phyloP scores from a whole-genome alignment of 73 alveolate genomes.

The Paraurostyla sp. region DNA sequence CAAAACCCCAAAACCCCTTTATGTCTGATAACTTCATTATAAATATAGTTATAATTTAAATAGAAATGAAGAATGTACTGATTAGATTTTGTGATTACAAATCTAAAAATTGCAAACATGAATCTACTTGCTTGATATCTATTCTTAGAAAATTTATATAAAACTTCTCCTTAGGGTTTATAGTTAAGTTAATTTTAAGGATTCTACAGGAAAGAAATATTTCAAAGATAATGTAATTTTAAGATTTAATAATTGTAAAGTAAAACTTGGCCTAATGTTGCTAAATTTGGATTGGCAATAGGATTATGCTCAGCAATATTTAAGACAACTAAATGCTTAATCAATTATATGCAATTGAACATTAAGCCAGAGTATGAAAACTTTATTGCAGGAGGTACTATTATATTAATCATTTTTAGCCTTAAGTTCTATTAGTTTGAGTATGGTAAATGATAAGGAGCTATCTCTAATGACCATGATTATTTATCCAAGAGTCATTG shows the following conservation, averaged over 20 bases:
- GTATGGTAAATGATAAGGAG: slow-evolving; percentile 7
- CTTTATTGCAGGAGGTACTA: slow-evolving; percentile 22
- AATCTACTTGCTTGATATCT: not conserved
- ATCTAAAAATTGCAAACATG: slow-evolving; percentile 6
- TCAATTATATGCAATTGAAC: not conserved
- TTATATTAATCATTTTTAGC: not conserved
- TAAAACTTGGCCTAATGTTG: slow-evolving; percentile 16
- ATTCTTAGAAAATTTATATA: not conserved
- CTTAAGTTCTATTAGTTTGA: not conserved
- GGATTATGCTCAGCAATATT: slow-evolving; percentile 15
- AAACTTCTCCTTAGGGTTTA: slow-evolving; percentile 8
- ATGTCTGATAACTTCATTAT: too few species aligned
- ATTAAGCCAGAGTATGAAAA: not conserved
- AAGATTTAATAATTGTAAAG: not conserved
- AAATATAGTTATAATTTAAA: too few species aligned
- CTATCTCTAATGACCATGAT: slow-evolving; percentile 16
- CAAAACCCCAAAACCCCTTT: not conserved
- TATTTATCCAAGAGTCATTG: slow-evolving; percentile 23
- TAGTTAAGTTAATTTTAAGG: not conserved
- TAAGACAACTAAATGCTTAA: not conserved
- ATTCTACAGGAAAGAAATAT: not conserved
- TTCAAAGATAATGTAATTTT: not conserved
- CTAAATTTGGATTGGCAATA: slow-evolving; percentile 11
- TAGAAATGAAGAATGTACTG: too few species aligned
- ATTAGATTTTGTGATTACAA: not conserved